Percentiles rank a stretch among this genome's conserved stretches.
phyloP scores from a whole-genome alignment of 2,329 filamentous ascomycete species.

The Cercospora canescens region DNA sequence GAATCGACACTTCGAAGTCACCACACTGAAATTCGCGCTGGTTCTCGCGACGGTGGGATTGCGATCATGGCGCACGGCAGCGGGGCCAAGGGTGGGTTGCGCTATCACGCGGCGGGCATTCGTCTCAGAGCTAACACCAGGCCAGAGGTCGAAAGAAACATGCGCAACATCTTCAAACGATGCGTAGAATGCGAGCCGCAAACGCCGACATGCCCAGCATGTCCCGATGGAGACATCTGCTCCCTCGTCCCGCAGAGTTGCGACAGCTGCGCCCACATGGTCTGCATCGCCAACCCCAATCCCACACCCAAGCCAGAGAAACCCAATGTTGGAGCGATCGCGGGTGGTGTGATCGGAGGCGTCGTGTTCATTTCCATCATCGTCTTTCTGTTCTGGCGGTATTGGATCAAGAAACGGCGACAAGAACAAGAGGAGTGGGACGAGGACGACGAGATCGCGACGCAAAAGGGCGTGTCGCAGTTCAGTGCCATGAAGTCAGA shows the following conservation, averaged over 20 bases:
- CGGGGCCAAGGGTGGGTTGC: constrained; percentile 5
- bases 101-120: not conserved
- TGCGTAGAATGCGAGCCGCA: constrained; percentile 59
- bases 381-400: constrained; percentile 83
- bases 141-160: constrained; percentile 25
- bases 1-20: not conserved
- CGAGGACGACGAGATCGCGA: constrained; percentile 54
- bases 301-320: constrained; percentile 42
- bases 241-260: constrained; percentile 61
- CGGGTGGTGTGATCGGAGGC: constrained; percentile 86
- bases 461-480: constrained; percentile 56
- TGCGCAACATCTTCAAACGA: constrained; percentile 53
- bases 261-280: constrained; percentile 58
- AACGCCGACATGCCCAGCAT: constrained; percentile 61
- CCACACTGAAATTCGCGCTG: not conserved
- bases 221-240: constrained; percentile 57
- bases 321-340: constrained; percentile 79
- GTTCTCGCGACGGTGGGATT: not conserved
- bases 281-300: constrained; percentile 52
- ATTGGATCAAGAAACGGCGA: constrained; percentile 79
- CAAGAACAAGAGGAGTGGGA: constrained; percentile 57
- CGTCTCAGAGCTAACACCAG: not conserved
- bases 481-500: constrained; percentile 58
- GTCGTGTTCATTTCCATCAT: constrained; percentile 71
- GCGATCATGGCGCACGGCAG: constrained; percentile 7